Evolutionary conservation across 305 asterid genomes (phyloP), one percentile per base, ranked within the genome.

Genomic region (Striga hermonthica): DNA sequence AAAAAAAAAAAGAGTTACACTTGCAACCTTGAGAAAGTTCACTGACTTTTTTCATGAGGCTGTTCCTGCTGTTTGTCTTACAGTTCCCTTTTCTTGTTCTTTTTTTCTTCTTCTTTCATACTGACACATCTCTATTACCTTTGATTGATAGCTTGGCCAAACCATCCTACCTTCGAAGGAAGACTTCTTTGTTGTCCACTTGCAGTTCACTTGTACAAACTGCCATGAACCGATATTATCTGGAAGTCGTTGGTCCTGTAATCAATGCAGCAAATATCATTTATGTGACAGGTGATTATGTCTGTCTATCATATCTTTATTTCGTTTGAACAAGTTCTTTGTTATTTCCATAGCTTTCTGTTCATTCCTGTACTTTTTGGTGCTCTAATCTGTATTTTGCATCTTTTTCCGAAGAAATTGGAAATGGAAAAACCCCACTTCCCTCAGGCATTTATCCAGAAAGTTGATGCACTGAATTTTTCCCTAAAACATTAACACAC

Each of bases 201-300:
- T 89, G 80, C 87, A 76, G 37, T 77, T 71, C 72, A 68, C 72
- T 12, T 89, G 96, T 80, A 66, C 72, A 57, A 76, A 70, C 63
- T 89, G 96, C 77, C 76, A 75, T 50, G 81, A 80, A 71, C 77
- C 75, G 49, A 82, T 84, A 57, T 57, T 83, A 41, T 75, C 90
- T 6, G 89, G 87, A 64, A 72, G 73, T 6, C 71, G 75, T 68
- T 81, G 91, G 92, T 72, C 71, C 68, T 89, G 95, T 73, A 56
- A 74, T 62, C 80, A 83, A 66, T 86, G 95, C 86, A 79, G 72
- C 72, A 71, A 74, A 49, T 74, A 74, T 57, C 83, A 79, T 69
- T 35, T 84, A 67, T 89, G 96, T 57, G 49, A 57, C 75, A 82
- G 91, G 91, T 87, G 70, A 72, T 8, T 49, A 65, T 62, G 37